Conservation (phyloP, 805 yeast species). For the Saccharomycopsis javanensis region DNA sequence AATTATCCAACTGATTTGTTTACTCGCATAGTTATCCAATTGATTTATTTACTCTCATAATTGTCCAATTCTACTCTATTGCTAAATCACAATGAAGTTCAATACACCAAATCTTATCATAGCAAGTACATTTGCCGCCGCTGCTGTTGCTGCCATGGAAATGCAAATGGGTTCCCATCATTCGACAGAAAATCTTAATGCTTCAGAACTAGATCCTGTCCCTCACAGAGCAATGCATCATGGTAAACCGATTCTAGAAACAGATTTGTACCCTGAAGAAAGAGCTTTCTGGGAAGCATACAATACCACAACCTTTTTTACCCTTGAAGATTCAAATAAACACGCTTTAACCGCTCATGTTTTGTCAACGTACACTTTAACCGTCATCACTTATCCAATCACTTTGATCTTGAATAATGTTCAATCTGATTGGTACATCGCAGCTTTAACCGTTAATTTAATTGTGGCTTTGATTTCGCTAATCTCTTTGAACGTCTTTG, state of each 20-base stretch:
- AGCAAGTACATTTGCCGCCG: background rate
- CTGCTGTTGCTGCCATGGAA: background rate
- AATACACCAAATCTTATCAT: background rate
- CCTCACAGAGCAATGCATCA: constrained; percentile 47
- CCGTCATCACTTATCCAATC: constrained; percentile 56
- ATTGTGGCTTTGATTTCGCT: constrained; percentile 40
- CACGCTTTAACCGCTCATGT: constrained; percentile 49
- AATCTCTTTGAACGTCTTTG: constrained; percentile 46
- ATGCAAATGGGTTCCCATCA: background rate
- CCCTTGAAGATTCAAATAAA: constrained; percentile 39
- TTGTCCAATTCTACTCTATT: no score
- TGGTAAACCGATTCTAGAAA: constrained; percentile 65
- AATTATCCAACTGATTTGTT: no score
- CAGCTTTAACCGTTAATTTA: constrained; percentile 43
- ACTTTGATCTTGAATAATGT: constrained; percentile 54
- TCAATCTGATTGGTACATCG: constrained; percentile 48
- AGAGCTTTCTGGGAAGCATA: constrained; percentile 67
- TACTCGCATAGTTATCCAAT: no score
- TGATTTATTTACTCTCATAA: no score
- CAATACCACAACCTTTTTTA: constrained; percentile 68
- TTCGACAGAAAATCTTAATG: background rate
- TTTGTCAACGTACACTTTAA: constrained; percentile 32
- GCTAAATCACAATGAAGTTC: background rate
- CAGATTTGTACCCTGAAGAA: constrained; percentile 62
- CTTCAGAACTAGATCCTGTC: constrained; percentile 26